These are phyloP conservation scores for Quercus engelmannii DNA, from an alignment of 306 rosid species.

Conservation along the genomic window DNA sequence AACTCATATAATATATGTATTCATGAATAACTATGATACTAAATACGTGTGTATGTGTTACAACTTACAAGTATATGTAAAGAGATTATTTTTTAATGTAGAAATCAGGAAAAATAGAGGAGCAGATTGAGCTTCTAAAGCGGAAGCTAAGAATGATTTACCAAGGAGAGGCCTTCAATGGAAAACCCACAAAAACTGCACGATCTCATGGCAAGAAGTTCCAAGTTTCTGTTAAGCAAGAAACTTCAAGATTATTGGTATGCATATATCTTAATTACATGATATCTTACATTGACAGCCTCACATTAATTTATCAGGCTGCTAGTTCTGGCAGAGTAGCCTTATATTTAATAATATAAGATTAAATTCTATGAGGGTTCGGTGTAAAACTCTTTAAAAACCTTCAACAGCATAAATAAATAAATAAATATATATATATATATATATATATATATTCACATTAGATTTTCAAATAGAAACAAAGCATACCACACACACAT, in stretches of 20 bases:
- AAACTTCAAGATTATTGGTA: slow-evolving; percentile 89
- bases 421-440: no score
- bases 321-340: no score
- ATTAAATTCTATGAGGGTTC: no score
- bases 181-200: slow-evolving; percentile 78
- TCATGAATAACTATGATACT: background rate
- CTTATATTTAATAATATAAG: no score
- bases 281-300: background rate
- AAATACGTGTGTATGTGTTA: background rate
- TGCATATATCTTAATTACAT: background rate
- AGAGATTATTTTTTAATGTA: background rate
- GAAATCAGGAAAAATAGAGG: slow-evolving; percentile 83
- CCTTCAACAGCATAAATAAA: no score
- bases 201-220: slow-evolving; percentile 93
- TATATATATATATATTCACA: no score
- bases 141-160: slow-evolving; percentile 65
- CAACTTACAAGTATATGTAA: background rate
- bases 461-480: no score
- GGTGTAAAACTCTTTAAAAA: no score
- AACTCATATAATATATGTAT: no score
- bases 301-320: background rate
- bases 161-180: slow-evolving; percentile 84
- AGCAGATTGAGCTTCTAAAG: slow-evolving; percentile 77
- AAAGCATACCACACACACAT: no score
- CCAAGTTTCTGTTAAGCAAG: slow-evolving; percentile 87